Evolutionary conservation across 768 basidiomycete genomes (phyloP).

Genomic region (Gyrodon lividus): DNA sequence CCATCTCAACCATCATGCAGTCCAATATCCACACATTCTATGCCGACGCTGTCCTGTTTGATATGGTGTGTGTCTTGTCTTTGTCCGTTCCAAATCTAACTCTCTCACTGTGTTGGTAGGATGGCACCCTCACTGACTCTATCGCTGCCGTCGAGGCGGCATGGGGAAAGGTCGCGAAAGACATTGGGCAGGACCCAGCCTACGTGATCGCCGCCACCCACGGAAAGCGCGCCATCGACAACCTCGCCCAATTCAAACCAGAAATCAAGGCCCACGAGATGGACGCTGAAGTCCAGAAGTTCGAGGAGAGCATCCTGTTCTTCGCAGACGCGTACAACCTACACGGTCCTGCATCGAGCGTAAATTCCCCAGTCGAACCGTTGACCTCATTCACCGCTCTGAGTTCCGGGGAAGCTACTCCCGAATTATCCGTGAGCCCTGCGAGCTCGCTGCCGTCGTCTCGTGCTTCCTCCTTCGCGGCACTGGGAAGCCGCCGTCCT

Average conservation of each 20-base stretch:
- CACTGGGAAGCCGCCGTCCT: conserved; percentile 40
- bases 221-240: conserved; percentile 76
- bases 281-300: conserved; percentile 55
- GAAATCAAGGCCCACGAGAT: conserved; percentile 54
- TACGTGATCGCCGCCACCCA: conserved; percentile 75
- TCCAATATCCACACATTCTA: conserved; percentile 38
- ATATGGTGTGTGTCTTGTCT: conserved; percentile 52
- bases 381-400: conserved; percentile 14
- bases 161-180: conserved; percentile 69
- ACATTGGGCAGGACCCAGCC: conserved; percentile 65
- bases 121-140: conserved; percentile 72
- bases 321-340: conserved; percentile 58
- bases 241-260: conserved; percentile 62
- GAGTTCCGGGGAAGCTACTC: conserved; percentile 40
- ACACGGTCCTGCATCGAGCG: conserved; percentile 40
- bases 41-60: conserved; percentile 62
- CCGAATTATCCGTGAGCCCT: conserved; percentile 37
- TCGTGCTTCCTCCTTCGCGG: conserved; percentile 41
- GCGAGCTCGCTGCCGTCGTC: conserved; percentile 42
- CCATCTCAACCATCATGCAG: conserved; percentile 22
- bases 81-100: conserved; percentile 21
- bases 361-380: conserved; percentile 19
- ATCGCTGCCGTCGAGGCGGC: conserved; percentile 74
- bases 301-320: conserved; percentile 65
- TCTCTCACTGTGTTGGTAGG: conserved; percentile 38